These are phyloP conservation scores for Arthroderma sp. DNA, from an alignment of 2,329 filamentous ascomycete genomes.

Conservation along the genomic window DNA sequence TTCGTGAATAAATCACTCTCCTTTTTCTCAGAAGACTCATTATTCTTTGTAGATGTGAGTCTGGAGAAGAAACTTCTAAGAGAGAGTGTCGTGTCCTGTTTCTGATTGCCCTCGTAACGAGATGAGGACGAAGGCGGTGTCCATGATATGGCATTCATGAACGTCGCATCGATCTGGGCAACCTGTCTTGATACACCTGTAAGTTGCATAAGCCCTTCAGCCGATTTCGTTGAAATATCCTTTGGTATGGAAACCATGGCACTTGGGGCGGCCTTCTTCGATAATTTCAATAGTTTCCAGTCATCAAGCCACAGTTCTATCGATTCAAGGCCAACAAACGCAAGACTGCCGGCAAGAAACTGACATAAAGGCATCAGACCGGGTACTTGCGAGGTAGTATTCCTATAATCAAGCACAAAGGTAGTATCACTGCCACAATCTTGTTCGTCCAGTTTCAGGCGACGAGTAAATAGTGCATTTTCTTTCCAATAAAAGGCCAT, in stretches of 20 bases:
- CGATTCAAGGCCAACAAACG: conserved; percentile 76
- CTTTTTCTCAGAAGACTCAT: conserved; percentile 46
- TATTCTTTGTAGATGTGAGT: conserved; percentile 48
- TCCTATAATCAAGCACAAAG: conserved; percentile 92
- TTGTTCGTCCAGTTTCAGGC: conserved; percentile 57
- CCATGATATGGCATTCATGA: conserved; percentile 80
- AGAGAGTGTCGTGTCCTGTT: conserved; percentile 40
- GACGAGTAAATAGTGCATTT: conserved; percentile 90
- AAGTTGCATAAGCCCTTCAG: conserved; percentile 80
- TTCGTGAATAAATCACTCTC: conserved; percentile 41
- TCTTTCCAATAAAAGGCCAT: conserved; percentile 99
- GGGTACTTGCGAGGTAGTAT: conserved; percentile 72
- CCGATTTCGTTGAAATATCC: conserved; percentile 69
- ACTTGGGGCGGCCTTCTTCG: conserved; percentile 75
- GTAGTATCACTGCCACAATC: conserved; percentile 60
- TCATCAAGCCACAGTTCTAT: conserved; percentile 89
- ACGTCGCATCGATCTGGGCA: conserved; percentile 81
- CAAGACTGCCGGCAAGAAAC: conserved; percentile 87
- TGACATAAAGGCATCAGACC: conserved; percentile 76
- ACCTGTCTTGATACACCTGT: conserved; percentile 67
- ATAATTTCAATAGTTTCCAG: conserved; percentile 62
- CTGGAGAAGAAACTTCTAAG: conserved; percentile 69
- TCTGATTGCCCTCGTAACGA: conserved; percentile 24
- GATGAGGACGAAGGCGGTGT: conserved; percentile 44
- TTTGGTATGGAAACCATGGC: conserved; percentile 58